Percentiles rank a stretch among this genome's conserved stretches.
Evolutionary conservation across 352 stramenopile species (phyloP).

Genomic region (Aphanomyces euteiches): DNA sequence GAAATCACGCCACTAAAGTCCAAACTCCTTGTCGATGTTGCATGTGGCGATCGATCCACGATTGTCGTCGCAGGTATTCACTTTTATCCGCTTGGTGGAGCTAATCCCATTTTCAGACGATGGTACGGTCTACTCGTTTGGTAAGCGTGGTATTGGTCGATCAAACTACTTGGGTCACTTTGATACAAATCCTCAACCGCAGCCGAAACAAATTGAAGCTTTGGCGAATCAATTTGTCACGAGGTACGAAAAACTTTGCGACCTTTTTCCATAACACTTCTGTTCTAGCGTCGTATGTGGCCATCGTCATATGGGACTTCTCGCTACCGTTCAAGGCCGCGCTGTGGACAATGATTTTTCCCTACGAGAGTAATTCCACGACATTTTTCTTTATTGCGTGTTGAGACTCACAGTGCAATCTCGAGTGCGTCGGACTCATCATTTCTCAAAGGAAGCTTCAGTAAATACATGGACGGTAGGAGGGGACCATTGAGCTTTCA

Average conservation of each 20-base stretch:
- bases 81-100: not conserved
- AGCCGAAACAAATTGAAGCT: slow-evolving; percentile 73
- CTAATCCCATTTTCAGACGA: slow-evolving; percentile 30
- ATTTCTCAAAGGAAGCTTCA: too few relatives aligned
- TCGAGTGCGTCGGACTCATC: too few relatives aligned
- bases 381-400: not conserved
- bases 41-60: slow-evolving; percentile 81
- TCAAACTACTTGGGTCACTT: slow-evolving; percentile 86
- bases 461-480: too few relatives aligned
- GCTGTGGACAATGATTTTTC: slow-evolving; percentile 82
- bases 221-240: slow-evolving; percentile 58
- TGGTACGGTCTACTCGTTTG: slow-evolving; percentile 84
- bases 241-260: slow-evolving; percentile 41
- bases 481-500: too few relatives aligned
- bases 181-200: slow-evolving; percentile 84
- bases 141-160: slow-evolving; percentile 81
- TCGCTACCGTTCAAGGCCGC: slow-evolving; percentile 61
- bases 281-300: slow-evolving; percentile 68
- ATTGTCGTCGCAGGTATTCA: slow-evolving; percentile 53
- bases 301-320: slow-evolving; percentile 82
- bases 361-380: slow-evolving; percentile 45
- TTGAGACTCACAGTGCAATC: too few relatives aligned
- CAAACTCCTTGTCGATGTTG: slow-evolving; percentile 74
- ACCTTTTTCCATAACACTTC: not conserved
- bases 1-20: slow-evolving; percentile 76